Base-by-base conservation (phyloP, 148 eudicot species). In the Chenopodium quinoa region DNA sequence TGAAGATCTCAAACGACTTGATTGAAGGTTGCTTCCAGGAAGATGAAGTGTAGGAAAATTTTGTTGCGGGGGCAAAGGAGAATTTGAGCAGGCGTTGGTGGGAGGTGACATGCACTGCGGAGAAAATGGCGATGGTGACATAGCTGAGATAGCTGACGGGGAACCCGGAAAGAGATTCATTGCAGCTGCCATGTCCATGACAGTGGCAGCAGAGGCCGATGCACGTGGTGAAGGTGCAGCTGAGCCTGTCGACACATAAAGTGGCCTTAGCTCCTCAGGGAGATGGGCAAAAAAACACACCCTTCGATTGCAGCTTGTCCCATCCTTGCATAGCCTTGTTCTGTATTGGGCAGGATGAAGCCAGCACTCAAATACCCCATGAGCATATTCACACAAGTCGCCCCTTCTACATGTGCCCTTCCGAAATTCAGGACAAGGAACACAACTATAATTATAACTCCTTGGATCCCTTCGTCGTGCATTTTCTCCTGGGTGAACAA, bases 401-500 rank as follows among this genome's bases (percentile, higher is more conserved):
- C 92, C 94, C 37, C 92, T 82, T 82, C 93, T 88, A 68, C 94
- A 93, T 7, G 93, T 81, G 9, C 93, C 92, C 86, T 93, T 92
- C 9, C 93, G 81, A 78, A 93, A 93, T 62, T 93, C 97, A 56
- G 95, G 93, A 68, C 97, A 93, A 4, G 95, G 95, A 34, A 93
- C 97, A 83, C 97, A 91, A 73, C 95, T 91, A 84, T 92, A 93
- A 67, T 93, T 95, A 78, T 84, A 93, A 82, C 92, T 92, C 78
- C 97, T 78, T 7, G 97, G 97, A 78, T 93, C 97, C 40, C 97
- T 78, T 73, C 95, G 84, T 9, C 97, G 87, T n/a, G 97, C 95
- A 78, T 93, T 92, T 69, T 93, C 97, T 40, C 97, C 95, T 23
- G 97, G 97, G 78, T 91, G 97, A 56, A 89, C 97, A 84, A 93